Evolutionary conservation across 2,329 filamentous ascomycete genomes (phyloP).

Genomic region (Phialemonium atrogriseum): DNA sequence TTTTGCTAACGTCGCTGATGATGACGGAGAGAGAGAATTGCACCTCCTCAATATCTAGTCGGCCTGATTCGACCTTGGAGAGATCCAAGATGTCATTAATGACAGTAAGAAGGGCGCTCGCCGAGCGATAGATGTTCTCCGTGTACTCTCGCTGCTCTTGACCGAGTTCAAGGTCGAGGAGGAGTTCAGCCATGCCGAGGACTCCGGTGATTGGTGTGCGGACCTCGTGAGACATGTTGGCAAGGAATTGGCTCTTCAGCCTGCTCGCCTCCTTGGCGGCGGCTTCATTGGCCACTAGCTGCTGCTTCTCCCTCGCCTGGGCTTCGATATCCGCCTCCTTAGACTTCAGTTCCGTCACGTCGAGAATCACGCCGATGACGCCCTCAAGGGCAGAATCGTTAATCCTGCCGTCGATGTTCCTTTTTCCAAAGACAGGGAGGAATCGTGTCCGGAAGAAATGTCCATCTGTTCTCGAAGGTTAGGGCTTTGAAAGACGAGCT

Average conservation of each 20-base stretch:
- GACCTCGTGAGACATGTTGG: slow-evolving; percentile 78
- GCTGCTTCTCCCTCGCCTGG: slow-evolving; percentile 61
- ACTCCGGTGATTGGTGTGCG: slow-evolving; percentile 72
- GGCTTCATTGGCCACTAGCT: slow-evolving; percentile 64
- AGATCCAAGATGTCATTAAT: slow-evolving; percentile 91
- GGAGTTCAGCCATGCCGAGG: slow-evolving; percentile 69
- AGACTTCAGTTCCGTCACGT: slow-evolving; percentile 64
- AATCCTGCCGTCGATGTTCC: slow-evolving; percentile 40
- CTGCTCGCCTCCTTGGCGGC: slow-evolving; percentile 74
- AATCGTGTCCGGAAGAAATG: slow-evolving; percentile 67
- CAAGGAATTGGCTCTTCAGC: slow-evolving; percentile 72
- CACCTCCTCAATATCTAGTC: slow-evolving; percentile 71
- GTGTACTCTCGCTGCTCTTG: slow-evolving; percentile 68
- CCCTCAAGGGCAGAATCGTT: slow-evolving; percentile 52
- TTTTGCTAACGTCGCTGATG: slow-evolving; percentile 73
- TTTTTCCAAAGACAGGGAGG: slow-evolving; percentile 54
- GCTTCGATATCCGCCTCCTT: slow-evolving; percentile 54
- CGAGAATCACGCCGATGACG: slow-evolving; percentile 72
- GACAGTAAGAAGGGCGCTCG: slow-evolving; percentile 73
- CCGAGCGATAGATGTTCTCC: slow-evolving; percentile 71
- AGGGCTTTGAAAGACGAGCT: slow-evolving; percentile 6
- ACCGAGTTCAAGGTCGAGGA: slow-evolving; percentile 59
- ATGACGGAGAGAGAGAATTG: slow-evolving; percentile 69
- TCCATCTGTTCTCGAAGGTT: slow-evolving; percentile 29
- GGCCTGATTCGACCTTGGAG: slow-evolving; percentile 74